phyloP scores from a whole-genome alignment of 2,329 filamentous ascomycete species.

The Drechslera avenae region DNA sequence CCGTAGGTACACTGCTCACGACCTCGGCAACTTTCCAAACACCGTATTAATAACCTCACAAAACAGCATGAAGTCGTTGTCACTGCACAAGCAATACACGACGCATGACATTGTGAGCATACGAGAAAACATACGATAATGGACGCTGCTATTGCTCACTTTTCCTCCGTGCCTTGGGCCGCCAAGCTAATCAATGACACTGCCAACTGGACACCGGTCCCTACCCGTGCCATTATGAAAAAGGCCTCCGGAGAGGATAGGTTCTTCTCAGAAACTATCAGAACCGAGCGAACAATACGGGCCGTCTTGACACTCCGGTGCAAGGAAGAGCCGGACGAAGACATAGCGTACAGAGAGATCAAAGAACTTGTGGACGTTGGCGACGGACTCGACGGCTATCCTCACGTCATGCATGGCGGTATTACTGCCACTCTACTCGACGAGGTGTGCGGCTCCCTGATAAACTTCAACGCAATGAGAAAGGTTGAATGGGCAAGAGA shows the following conservation, averaged over 20 bases:
- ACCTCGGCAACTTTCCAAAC: slow-evolving; percentile 11
- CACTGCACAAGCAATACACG: too few relatives aligned
- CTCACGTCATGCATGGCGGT: slow-evolving; percentile 62
- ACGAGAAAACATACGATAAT: slow-evolving; percentile 17
- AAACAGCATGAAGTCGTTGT: not conserved
- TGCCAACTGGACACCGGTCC: slow-evolving; percentile 48
- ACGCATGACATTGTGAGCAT: too few relatives aligned
- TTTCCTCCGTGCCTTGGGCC: slow-evolving; percentile 57
- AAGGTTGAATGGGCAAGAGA: slow-evolving; percentile 14
- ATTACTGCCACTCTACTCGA: slow-evolving; percentile 64
- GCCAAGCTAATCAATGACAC: slow-evolving; percentile 50
- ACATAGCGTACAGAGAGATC: slow-evolving; percentile 43
- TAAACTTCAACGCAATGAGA: slow-evolving; percentile 51
- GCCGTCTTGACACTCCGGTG: slow-evolving; percentile 32
- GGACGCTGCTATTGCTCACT: slow-evolving; percentile 24
- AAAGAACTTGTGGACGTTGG: slow-evolving; percentile 54
- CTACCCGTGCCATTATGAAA: slow-evolving; percentile 40
- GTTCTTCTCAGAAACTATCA: slow-evolving; percentile 60
- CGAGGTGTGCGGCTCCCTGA: slow-evolving; percentile 60
- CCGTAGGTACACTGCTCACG: too few relatives aligned
- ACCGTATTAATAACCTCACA: slow-evolving; percentile 8
- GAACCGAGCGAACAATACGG: slow-evolving; percentile 56
- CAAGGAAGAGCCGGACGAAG: slow-evolving; percentile 19
- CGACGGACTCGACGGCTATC: slow-evolving; percentile 59
- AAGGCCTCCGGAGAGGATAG: slow-evolving; percentile 54